phyloP scores from a whole-genome alignment of 768 basidiomycete genomes.

The Rhizopogon salebrosus region DNA sequence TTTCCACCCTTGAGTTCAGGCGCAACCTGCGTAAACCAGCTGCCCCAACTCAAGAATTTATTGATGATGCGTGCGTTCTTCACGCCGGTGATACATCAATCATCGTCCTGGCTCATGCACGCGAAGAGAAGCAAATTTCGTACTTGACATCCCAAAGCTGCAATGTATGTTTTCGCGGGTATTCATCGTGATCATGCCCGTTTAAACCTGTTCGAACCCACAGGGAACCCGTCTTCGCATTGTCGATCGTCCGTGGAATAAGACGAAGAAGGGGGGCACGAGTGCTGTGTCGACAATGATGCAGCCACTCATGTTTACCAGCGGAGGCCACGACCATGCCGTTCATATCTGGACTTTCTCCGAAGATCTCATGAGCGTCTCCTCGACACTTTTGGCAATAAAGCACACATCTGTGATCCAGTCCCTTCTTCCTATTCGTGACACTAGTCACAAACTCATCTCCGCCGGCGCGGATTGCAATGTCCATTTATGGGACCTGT shows the following conservation, averaged over 20 bases:
- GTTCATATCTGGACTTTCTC: slow-evolving; percentile 44
- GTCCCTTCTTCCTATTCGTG: slow-evolving; percentile 36
- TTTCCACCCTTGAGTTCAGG: slow-evolving; percentile 12
- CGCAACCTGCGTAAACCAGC: slow-evolving; percentile 15
- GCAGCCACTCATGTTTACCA: slow-evolving; percentile 39
- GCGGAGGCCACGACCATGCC: slow-evolving; percentile 43
- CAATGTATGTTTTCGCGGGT: not conserved
- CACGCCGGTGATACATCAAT: slow-evolving; percentile 17
- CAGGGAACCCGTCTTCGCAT: not conserved
- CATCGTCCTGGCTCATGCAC: slow-evolving; percentile 34
- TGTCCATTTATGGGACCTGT: slow-evolving; percentile 40
- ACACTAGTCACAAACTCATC: slow-evolving; percentile 42
- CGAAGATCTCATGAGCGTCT: slow-evolving; percentile 26
- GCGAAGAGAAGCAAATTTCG: slow-evolving; percentile 31
- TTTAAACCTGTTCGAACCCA: not conserved
- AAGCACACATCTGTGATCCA: slow-evolving; percentile 40
- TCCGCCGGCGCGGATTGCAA: slow-evolving; percentile 46
- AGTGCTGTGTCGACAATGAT: slow-evolving; percentile 38
- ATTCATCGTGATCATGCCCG: no score
- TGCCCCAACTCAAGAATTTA: slow-evolving; percentile 21
- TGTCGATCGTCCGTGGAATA: slow-evolving; percentile 26
- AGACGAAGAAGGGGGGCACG: slow-evolving; percentile 34
- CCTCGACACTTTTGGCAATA: slow-evolving; percentile 29
- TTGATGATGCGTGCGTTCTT: slow-evolving; percentile 42
- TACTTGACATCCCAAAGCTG: slow-evolving; percentile 7